Base-by-base conservation (phyloP, 2,329 filamentous ascomycete genomes). In the Fusarium citri region DNA sequence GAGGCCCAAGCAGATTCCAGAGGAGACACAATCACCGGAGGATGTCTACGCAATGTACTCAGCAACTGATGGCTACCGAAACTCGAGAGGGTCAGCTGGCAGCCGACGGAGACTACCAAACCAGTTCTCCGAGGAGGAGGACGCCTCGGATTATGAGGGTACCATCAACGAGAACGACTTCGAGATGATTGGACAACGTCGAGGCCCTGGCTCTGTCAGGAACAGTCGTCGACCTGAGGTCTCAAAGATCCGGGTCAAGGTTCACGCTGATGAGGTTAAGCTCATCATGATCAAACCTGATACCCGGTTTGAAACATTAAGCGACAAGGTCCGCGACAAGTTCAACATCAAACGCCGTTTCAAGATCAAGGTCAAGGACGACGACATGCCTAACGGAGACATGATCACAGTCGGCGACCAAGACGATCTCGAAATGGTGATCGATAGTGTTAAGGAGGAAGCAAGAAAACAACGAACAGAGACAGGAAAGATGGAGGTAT, bases 361-460 rank as follows among this genome's bases (percentile, higher is more conserved):
- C 83, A 97, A 94, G 85, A 91, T 98, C 80, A 96, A 96, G 84
- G 89, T 94, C 73, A 89, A 87, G 76, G 94, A 97, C 69, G 96
- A 98, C 73, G 92, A 93, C 72, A 80, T 84, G 64, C 87, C 88
- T 1, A 86, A 91, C 58, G 92, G 92, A 5, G 95, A 98, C 76
- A 95, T 98, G 92, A 97, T 99, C 76, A 98, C 95, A 31, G 91
- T 99, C 88, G 94, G 92, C 30, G 96, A 99, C 79, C 93, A 98
- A 80, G 96, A 99, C 76, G 96, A 99, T 82, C 82, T 98, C 68
- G 94, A 98, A 53, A 92, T 98, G 89, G 90, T 93, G 28, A 86
- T 98, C 56, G 87, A 88, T 78, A 87, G 84, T 48, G 90, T 91
- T 9, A 92, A 89, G 79, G 87, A 87, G 51, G 82, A 84, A 63